Evolutionary conservation across 2,329 filamentous ascomycete genomes (phyloP).

Genomic region (Exserohilum turcica): DNA sequence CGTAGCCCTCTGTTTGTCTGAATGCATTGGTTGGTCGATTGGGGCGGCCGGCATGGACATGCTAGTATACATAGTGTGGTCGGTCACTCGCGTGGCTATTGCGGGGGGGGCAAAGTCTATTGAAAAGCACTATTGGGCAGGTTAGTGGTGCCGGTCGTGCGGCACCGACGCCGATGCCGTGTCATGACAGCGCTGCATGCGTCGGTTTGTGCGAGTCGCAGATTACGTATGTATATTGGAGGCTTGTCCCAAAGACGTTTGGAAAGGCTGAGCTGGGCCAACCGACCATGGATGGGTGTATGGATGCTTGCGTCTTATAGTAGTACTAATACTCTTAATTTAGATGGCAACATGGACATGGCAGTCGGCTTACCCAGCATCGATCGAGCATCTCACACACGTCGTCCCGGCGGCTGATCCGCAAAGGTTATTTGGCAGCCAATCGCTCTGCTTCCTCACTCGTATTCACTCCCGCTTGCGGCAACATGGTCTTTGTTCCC

Average conservation of each 20-base stretch:
- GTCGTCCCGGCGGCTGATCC: constrained; percentile 1
- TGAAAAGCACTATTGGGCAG: neutral
- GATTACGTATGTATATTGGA: neutral
- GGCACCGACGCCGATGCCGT: neutral
- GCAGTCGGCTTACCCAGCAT: too few species aligned
- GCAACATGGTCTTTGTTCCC: neutral
- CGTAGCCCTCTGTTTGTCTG: neutral
- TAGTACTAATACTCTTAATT: too few species aligned
- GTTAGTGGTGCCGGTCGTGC: too few species aligned
- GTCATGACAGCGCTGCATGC: neutral
- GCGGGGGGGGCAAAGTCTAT: constrained; percentile 6
- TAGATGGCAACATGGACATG: too few species aligned
- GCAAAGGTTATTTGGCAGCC: neutral
- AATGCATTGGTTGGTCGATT: too few species aligned
- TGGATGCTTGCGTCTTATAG: too few species aligned
- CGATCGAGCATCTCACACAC: too few species aligned
- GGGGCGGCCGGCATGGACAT: neutral
- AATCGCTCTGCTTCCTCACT: neutral
- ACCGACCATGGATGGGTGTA: too few species aligned
- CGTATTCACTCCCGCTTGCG: neutral
- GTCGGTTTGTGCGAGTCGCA: neutral
- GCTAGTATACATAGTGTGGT: neutral
- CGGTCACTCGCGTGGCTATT: neutral
- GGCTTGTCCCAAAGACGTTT: neutral
- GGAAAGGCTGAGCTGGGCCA: too few species aligned